A percentile compares a stretch with the other conserved stretches of the same genome.
phyloP scores from a whole-genome alignment of 768 basidiomycete species.

The Coprinopsis marcescibilis region DNA sequence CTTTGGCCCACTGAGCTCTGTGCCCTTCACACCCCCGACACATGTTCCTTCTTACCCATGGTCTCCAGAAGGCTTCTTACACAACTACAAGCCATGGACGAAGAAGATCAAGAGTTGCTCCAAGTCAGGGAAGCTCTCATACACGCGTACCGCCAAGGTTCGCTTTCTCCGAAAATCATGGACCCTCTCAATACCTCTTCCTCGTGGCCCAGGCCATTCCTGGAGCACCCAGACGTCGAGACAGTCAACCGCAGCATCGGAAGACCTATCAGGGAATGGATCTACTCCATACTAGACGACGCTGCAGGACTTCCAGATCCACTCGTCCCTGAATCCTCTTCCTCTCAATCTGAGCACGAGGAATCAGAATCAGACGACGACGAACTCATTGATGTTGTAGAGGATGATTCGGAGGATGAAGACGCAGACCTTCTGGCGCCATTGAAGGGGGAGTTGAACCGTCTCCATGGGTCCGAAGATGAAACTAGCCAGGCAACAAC shows the following conservation, averaged over 20 bases:
- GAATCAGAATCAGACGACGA: conserved; percentile 40
- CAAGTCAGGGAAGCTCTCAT: conserved; percentile 48
- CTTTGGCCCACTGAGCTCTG: conserved; percentile 57
- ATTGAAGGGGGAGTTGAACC: conserved; percentile 59
- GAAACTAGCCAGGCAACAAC: conserved; percentile 19
- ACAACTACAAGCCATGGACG: conserved; percentile 25
- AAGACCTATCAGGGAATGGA: conserved; percentile 56
- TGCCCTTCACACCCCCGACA: conserved; percentile 51
- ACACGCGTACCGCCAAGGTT: conserved; percentile 56
- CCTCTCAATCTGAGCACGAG: conserved; percentile 12
- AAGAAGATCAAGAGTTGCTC: conserved; percentile 27
- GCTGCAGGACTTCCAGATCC: conserved; percentile 52
- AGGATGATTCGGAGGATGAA: conserved; percentile 51
- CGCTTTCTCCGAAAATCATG: conserved; percentile 49
- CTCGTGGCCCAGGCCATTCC: conserved; percentile 67
- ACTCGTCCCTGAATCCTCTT: not conserved
- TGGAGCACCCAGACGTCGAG: conserved; percentile 74
- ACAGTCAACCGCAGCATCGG: conserved; percentile 59
- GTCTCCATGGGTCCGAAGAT: conserved; percentile 43
- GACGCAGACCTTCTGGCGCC: conserved; percentile 58
- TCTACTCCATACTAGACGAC: conserved; percentile 63
- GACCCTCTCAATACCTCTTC: conserved; percentile 59
- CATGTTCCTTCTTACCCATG: conserved; percentile 49
- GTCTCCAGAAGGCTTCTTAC: conserved; percentile 43
- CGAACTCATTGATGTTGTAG: conserved; percentile 66